Percentiles rank a stretch among this genome's conserved stretches.
These are phyloP conservation scores for Xerocomellus chrysenteron DNA, from an alignment of 768 basidiomycete genomes.

Conservation along the genomic window DNA sequence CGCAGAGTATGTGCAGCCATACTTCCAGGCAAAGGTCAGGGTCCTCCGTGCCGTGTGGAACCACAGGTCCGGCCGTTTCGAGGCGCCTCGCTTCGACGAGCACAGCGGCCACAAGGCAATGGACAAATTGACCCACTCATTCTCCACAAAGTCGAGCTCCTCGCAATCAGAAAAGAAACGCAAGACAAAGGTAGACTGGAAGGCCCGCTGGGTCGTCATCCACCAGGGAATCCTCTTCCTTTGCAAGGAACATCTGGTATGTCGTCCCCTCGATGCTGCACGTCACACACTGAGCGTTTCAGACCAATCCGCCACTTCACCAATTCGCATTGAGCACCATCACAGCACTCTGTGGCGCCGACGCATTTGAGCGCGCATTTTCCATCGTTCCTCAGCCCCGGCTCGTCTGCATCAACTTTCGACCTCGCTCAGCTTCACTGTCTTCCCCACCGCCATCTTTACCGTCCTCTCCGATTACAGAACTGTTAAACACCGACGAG, in stretches of 20 bases:
- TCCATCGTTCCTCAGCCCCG: constrained; percentile 22
- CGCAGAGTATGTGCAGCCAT: constrained; percentile 52
- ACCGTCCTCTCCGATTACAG: constrained; percentile 28
- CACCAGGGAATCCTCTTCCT: constrained; percentile 54
- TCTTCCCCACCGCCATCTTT: constrained; percentile 19
- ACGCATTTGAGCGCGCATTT: constrained; percentile 38
- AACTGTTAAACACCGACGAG: constrained; percentile 6
- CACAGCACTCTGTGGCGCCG: constrained; percentile 43
- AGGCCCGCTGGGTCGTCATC: constrained; percentile 61
- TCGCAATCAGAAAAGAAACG: constrained; percentile 22
- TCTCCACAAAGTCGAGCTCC: constrained; percentile 8
- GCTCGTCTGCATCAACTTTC: constrained; percentile 45
- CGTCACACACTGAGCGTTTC: constrained; percentile 2
- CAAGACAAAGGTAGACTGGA: constrained; percentile 56
- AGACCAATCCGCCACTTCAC: constrained; percentile 43
- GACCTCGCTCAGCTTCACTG: not conserved
- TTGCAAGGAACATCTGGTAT: constrained; percentile 52
- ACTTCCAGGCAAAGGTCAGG: constrained; percentile 55
- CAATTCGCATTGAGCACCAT: constrained; percentile 41
- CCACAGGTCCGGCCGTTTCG: constrained; percentile 28
- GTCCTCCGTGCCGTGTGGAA: constrained; percentile 47
- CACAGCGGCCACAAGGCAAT: constrained; percentile 7
- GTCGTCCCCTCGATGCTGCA: constrained; percentile 17
- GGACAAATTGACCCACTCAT: constrained; percentile 9
- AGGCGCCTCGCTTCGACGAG: constrained; percentile 16